phyloP scores from a whole-genome alignment of 257 asterid genomes.

The Penstemon davidsonii region DNA sequence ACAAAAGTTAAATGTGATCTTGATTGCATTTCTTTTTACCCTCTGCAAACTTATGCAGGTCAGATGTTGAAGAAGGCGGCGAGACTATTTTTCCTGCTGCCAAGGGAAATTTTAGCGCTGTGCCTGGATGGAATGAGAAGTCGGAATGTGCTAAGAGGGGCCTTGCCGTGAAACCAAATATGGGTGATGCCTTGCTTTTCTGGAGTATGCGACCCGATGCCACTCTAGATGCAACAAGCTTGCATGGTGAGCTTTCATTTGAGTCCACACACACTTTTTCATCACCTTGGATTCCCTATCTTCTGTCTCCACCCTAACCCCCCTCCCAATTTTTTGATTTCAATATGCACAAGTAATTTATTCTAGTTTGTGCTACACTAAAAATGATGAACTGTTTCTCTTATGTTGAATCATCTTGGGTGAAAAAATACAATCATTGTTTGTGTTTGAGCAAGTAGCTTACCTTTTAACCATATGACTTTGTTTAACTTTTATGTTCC shows the following conservation, averaged over 20 bases:
- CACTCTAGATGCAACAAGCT: constrained; percentile 70
- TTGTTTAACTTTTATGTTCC: constrained; percentile 2
- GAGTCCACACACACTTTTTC: constrained; percentile 1
- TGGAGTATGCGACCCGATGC: constrained; percentile 97
- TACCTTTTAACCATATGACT: background rate
- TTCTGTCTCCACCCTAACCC: background rate
- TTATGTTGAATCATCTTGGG: constrained; percentile 8
- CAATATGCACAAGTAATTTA: background rate
- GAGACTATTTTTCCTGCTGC: constrained; percentile 89
- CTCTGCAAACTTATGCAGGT: constrained; percentile 47
- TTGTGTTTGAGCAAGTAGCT: constrained; percentile 6
- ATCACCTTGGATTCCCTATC: constrained; percentile 2
- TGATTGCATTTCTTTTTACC: constrained; percentile 1
- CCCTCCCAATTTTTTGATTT: background rate
- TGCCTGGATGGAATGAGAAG: constrained; percentile 60
- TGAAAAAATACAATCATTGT: background rate
- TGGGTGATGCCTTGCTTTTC: constrained; percentile 85
- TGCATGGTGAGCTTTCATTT: constrained; percentile 65
- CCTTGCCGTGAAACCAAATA: constrained; percentile 68
- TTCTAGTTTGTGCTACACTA: constrained; percentile 6
- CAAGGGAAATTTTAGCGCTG: constrained; percentile 60
- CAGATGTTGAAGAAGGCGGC: constrained; percentile 98
- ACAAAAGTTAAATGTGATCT: background rate
- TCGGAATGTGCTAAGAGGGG: constrained; percentile 83
- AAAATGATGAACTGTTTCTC: background rate